Percentiles rank a stretch among this genome's conserved stretches.
These are phyloP conservation scores for Aspergillus panamensis DNA, from an alignment of 495 filamentous ascomycete species.

Conservation along the genomic window DNA sequence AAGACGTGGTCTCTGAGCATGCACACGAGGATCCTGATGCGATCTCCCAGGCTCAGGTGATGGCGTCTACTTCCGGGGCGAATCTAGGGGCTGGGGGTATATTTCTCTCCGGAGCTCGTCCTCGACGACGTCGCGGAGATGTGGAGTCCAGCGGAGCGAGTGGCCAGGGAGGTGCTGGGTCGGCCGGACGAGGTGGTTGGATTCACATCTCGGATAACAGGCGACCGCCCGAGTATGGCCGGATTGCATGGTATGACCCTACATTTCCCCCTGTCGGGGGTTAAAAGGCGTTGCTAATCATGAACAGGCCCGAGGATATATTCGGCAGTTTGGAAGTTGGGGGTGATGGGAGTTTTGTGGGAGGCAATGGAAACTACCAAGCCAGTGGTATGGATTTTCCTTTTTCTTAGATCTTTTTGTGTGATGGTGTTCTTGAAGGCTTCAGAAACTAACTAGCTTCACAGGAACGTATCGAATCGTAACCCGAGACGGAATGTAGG, in stretches of 20 bases:
- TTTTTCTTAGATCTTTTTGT: too few species aligned
- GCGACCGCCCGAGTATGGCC: conserved; percentile 82
- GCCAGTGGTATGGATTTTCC: conserved; percentile 44
- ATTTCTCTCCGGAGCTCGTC: conserved; percentile 51
- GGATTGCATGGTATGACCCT: conserved; percentile 67
- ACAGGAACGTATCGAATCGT: conserved; percentile 52
- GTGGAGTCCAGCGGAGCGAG: conserved; percentile 71
- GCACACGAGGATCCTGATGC: conserved; percentile 70
- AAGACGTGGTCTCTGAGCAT: conserved; percentile 65
- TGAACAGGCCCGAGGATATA: conserved; percentile 72
- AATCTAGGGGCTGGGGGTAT: conserved; percentile 63
- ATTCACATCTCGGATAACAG: conserved; percentile 82
- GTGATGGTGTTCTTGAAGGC: too few species aligned
- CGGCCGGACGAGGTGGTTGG: conserved; percentile 79
- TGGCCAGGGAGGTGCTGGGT: conserved; percentile 77
- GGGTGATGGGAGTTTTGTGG: conserved; percentile 67
- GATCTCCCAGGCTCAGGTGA: conserved; percentile 70
- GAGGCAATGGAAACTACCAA: conserved; percentile 55
- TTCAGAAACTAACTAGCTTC: conserved; percentile 12
- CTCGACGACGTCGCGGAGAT: conserved; percentile 36
- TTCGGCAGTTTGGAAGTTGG: conserved; percentile 89
- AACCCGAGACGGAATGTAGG: conserved; percentile 61
- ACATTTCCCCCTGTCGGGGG: too few species aligned
- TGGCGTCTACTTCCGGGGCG: conserved; percentile 74
- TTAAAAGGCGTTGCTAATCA: background rate